Base-by-base conservation (phyloP, 2,329 filamentous ascomycete genomes). In the Aspergillus hortae region DNA sequence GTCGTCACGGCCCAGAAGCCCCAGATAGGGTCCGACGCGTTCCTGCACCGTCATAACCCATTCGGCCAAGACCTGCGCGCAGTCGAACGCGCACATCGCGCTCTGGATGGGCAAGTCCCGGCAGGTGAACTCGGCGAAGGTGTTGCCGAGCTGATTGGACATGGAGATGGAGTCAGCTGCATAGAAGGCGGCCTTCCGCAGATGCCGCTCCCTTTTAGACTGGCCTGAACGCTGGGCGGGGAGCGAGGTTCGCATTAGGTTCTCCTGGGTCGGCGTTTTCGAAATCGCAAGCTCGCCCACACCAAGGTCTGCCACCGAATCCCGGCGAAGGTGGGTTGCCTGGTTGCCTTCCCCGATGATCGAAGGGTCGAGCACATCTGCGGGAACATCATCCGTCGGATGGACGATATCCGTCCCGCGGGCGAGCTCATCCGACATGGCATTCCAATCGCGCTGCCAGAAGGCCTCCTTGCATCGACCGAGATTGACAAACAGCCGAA, bases 31-130 rank as follows among this genome's bases (percentile, higher is more conserved):
- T 0, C 92, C 92, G n/a, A 96, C 88, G 7, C 94, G 87, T 65
- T 96, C 92, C 69, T 99, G 94, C 3, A 97, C 83, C 1, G 91
- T 94, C 4, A 89, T 89, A 38, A 94, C 83, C 92, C 92, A 99
- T 71, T 97, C 92, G 0, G 90, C 90, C 30, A 99, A 81, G 1
- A 97, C 90, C 66, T 96, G 92, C 2, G 90, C 88, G 65, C 92
- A 97, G 66, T 97, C 92, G 63, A 96, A 95, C 4, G 89, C 86
- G 70, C 92, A 96, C 78, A 97, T 86, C 1, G 91, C 90, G 12
- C 89, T 91, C 67, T 96, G 92, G 36, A 96, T 82, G 0, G 94
- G 91, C 11, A 97, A 79, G 66, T 96, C 91, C 42, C 90, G 82
- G 48, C 88, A 91, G 1, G 86, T 87, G 55, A 89, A 86, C 57